Percentiles rank a stretch among this genome's conserved stretches.
These are phyloP conservation scores for Tetrapisispora fleetii DNA, from an alignment of 805 yeast species.

Conservation along the genomic window DNA sequence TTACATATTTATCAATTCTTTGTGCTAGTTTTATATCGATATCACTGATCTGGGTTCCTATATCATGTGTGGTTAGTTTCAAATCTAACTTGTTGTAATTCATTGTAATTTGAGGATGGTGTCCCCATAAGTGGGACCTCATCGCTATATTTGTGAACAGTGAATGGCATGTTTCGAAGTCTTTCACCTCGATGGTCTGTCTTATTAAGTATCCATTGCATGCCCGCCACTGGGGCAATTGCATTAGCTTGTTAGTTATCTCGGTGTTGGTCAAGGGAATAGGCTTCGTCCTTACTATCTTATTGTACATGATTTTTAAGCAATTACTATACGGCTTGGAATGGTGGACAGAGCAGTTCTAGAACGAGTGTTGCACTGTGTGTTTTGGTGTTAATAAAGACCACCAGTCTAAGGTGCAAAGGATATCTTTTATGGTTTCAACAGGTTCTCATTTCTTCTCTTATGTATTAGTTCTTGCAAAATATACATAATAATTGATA, in stretches of 20 bases:
- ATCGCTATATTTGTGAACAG: slow-evolving; percentile 50
- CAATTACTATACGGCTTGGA: no score
- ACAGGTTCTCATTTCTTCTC: no score
- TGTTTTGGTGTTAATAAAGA: no score
- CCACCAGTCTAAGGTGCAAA: no score
- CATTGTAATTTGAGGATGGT: slow-evolving; percentile 63
- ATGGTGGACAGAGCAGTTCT: no score
- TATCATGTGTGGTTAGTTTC: slow-evolving; percentile 57
- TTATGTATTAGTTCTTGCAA: not conserved
- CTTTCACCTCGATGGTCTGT: slow-evolving; percentile 33
- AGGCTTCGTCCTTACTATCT: slow-evolving; percentile 26
- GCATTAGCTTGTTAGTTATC: slow-evolving; percentile 13
- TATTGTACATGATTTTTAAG: slow-evolving; percentile 29
- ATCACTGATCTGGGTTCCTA: slow-evolving; percentile 36
- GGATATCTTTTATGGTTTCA: no score
- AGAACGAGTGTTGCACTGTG: no score
- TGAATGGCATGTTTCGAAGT: slow-evolving; percentile 57
- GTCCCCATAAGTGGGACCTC: slow-evolving; percentile 48
- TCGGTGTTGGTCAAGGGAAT: slow-evolving; percentile 20
- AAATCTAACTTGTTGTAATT: slow-evolving; percentile 50
- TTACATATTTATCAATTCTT: slow-evolving; percentile 32
- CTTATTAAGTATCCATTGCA: slow-evolving; percentile 20
- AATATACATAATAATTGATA: no score
- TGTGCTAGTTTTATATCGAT: slow-evolving; percentile 51
- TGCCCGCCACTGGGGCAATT: slow-evolving; percentile 21